phyloP scores from a whole-genome alignment of 495 filamentous ascomycete species.

The Penicillium paxilli region DNA sequence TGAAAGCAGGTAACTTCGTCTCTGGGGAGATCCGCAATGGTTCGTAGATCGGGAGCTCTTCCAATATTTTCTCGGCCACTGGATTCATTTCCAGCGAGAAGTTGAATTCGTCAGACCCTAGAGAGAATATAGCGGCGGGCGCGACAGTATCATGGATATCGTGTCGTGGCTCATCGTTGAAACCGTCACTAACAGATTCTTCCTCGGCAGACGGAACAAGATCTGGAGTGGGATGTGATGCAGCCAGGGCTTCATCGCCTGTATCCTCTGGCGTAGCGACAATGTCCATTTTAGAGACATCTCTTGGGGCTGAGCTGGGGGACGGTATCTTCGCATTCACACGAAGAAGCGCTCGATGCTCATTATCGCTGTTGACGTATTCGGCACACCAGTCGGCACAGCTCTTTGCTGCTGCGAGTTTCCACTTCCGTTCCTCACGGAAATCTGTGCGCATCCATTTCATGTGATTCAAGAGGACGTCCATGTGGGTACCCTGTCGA shows the following conservation, averaged over 20 bases:
- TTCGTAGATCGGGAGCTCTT: slow-evolving; percentile 77
- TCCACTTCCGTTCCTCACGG: slow-evolving; percentile 91
- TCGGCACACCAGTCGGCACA: slow-evolving; percentile 79
- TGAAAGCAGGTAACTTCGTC: slow-evolving; percentile 52
- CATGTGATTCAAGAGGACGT: slow-evolving; percentile 84
- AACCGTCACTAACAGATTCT: slow-evolving; percentile 51
- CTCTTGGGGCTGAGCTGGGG: slow-evolving; percentile 9
- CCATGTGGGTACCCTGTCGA: slow-evolving; percentile 73
- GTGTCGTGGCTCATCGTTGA: slow-evolving; percentile 45
- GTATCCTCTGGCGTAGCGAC: slow-evolving; percentile 31
- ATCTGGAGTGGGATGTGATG: slow-evolving; percentile 65
- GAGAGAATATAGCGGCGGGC: slow-evolving; percentile 77
- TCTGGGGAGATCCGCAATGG: slow-evolving; percentile 61
- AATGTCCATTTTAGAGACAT: slow-evolving; percentile 20
- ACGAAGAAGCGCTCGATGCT: slow-evolving; percentile 64
- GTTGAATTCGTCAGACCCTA: slow-evolving; percentile 77
- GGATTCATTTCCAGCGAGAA: slow-evolving; percentile 77
- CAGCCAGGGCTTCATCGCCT: slow-evolving; percentile 31
- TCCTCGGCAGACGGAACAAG: slow-evolving; percentile 65
- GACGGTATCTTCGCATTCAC: slow-evolving; percentile 53
- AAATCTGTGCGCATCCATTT: slow-evolving; percentile 98
- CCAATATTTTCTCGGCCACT: slow-evolving; percentile 76
- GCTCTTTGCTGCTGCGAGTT: slow-evolving; percentile 73
- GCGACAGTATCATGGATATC: slow-evolving; percentile 43
- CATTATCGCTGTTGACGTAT: slow-evolving; percentile 63